Evolutionary conservation across 2,329 filamentous ascomycete genomes (phyloP).

Genomic region (Fusarium acutatum): DNA sequence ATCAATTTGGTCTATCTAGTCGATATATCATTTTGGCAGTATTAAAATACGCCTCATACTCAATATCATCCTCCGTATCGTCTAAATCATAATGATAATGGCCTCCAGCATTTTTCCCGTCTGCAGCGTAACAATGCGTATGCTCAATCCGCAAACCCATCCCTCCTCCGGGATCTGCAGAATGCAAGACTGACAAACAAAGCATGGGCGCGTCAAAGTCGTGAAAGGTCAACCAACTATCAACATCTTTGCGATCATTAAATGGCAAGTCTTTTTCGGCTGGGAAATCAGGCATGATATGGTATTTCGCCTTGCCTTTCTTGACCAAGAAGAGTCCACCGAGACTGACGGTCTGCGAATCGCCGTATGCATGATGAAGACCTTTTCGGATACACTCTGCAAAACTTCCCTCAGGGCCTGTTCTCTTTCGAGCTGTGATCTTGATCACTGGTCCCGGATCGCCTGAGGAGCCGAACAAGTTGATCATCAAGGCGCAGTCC

Average conservation of each 20-base stretch:
- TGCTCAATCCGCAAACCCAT: constrained; percentile 51
- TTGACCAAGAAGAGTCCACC: not conserved
- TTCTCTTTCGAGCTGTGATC: constrained; percentile 41
- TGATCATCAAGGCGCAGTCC: constrained; percentile 52
- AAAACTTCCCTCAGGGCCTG: not conserved
- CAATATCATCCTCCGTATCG: constrained; percentile 44
- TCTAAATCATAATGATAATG: constrained; percentile 56
- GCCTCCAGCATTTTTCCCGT: not conserved
- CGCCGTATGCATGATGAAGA: not conserved
- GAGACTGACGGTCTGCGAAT: not conserved
- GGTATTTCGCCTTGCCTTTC: not conserved
- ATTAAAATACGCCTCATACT: constrained; percentile 55
- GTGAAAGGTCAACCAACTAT: not conserved
- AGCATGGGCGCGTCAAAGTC: not conserved
- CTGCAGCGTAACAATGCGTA: constrained; percentile 53
- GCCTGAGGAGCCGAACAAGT: constrained; percentile 51
- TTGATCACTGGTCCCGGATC: constrained; percentile 45
- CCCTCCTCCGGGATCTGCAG: rapidly evolving
- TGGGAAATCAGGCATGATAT: not conserved
- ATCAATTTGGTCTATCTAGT: not conserved
- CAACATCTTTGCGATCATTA: not conserved
- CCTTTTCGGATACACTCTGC: not conserved
- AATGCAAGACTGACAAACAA: rapidly evolving
- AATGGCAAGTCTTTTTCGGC: not conserved
- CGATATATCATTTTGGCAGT: not conserved